phyloP scores from a whole-genome alignment of 2,329 filamentous ascomycete species.

The Pezicula radicicola region DNA sequence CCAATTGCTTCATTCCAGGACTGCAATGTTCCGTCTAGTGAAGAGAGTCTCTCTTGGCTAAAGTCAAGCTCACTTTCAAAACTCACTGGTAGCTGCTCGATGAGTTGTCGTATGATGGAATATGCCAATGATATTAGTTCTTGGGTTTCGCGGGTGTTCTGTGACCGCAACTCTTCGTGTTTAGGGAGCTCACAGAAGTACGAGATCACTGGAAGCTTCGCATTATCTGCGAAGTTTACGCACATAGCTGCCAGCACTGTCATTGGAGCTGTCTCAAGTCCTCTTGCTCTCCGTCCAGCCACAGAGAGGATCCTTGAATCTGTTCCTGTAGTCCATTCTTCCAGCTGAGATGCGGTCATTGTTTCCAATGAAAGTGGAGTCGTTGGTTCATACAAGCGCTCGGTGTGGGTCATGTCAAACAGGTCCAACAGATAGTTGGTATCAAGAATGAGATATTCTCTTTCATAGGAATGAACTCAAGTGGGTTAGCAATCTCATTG shows the following conservation, averaged over 20 bases:
- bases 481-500: too few species aligned
- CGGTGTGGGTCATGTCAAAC: neutral
- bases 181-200: conserved; percentile 6
- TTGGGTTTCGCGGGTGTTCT: conserved; percentile 1
- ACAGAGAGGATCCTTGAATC: neutral
- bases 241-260: conserved; percentile 5
- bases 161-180: neutral
- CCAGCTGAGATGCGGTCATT: neutral
- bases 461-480: neutral
- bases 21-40: neutral
- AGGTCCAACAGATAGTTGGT: conserved; percentile 3
- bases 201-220: conserved; percentile 2
- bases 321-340: conserved; percentile 1
- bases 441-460: neutral
- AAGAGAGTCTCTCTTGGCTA: neutral
- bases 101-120: conserved; percentile 4
- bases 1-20: neutral
- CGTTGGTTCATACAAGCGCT: neutral
- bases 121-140: conserved; percentile 2
- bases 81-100: conserved; percentile 2
- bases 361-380: neutral
- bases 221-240: neutral
- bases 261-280: conserved; percentile 2
- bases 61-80: conserved; percentile 3
- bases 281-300: neutral